Conservation (phyloP, 805 yeast species). For the Komagataella kurtzmanii region DNA sequence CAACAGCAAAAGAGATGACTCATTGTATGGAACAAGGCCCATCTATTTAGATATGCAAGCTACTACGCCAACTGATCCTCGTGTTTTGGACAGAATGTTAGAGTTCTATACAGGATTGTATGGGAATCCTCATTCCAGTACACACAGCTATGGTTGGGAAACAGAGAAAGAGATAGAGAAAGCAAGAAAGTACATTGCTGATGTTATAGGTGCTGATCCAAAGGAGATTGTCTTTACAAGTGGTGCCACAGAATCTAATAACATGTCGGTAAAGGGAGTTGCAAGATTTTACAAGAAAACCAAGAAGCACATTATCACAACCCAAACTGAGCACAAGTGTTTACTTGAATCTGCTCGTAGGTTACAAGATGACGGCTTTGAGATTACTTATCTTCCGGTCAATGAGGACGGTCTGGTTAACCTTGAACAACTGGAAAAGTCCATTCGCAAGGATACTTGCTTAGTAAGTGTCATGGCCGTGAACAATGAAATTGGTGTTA, state of each 20-base stretch:
- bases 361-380: slow-evolving; percentile 93
- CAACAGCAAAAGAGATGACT: slow-evolving; percentile 30
- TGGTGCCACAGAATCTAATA: slow-evolving; percentile 97
- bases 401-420: slow-evolving; percentile 65
- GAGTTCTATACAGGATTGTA: slow-evolving; percentile 82
- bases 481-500: slow-evolving; percentile 95
- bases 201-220: slow-evolving; percentile 82
- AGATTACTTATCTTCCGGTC: slow-evolving; percentile 87
- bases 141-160: slow-evolving; percentile 99
- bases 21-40: slow-evolving; percentile 61
- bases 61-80: slow-evolving; percentile 95
- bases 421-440: slow-evolving; percentile 62
- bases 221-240: slow-evolving; percentile 94
- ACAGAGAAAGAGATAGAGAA: slow-evolving; percentile 83
- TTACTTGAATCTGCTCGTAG: slow-evolving; percentile 94
- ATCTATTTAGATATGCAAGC: slow-evolving; percentile 97
- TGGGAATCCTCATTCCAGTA: slow-evolving; percentile 96
- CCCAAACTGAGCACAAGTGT: slow-evolving; percentile 97
- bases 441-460: slow-evolving; percentile 84
- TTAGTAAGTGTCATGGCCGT: slow-evolving; percentile 94
- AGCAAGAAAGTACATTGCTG: slow-evolving; percentile 76
- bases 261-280: slow-evolving; percentile 91
- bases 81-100: slow-evolving; percentile 84
- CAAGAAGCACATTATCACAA: slow-evolving; percentile 87
- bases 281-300: slow-evolving; percentile 84